These are phyloP conservation scores for Xylaria acuta DNA, from an alignment of 495 filamentous ascomycete species.

Conservation along the genomic window DNA sequence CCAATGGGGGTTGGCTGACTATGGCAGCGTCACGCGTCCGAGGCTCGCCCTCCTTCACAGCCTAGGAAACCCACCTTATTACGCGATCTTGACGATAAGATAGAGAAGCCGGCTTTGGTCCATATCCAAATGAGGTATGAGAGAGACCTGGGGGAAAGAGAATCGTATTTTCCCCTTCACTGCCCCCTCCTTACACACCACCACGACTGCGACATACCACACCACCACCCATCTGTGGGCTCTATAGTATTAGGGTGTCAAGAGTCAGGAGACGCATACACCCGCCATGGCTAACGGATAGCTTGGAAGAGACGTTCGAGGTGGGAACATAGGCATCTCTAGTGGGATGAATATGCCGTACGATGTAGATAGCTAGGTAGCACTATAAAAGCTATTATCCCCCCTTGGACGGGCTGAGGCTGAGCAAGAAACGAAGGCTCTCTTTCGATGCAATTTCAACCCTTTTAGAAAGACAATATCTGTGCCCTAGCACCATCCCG, in stretches of 20 bases:
- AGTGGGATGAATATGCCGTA: slow-evolving; percentile 4
- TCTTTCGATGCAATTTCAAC: slow-evolving; percentile 13
- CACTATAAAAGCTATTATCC: slow-evolving; percentile 25
- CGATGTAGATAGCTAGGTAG: slow-evolving; percentile 24
- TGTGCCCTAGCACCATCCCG: not conserved
- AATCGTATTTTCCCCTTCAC: slow-evolving; percentile 27
- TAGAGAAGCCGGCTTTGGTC: slow-evolving; percentile 31
- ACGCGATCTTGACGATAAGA: slow-evolving; percentile 39
- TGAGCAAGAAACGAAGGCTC: slow-evolving; percentile 8
- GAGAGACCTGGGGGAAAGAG: slow-evolving; percentile 7
- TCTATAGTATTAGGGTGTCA: slow-evolving; percentile 31
- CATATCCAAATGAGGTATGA: slow-evolving; percentile 32
- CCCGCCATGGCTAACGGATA: slow-evolving; percentile 14
- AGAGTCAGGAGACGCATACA: slow-evolving; percentile 42
- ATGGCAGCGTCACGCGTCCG: slow-evolving; percentile 40
- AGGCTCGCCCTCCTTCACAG: slow-evolving; percentile 40
- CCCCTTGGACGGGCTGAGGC: slow-evolving; percentile 6
- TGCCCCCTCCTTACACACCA: slow-evolving; percentile 39
- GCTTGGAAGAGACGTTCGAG: slow-evolving; percentile 14
- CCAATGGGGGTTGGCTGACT: slow-evolving; percentile 45
- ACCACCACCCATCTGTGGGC: slow-evolving; percentile 30
- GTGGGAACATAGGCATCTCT: slow-evolving; percentile 19
- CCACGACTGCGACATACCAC: slow-evolving; percentile 27
- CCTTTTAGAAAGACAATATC: not conserved
- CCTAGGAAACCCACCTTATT: slow-evolving; percentile 34